Conservation (phyloP, 495 filamentous ascomycete genomes). For the Tuber brumale region DNA sequence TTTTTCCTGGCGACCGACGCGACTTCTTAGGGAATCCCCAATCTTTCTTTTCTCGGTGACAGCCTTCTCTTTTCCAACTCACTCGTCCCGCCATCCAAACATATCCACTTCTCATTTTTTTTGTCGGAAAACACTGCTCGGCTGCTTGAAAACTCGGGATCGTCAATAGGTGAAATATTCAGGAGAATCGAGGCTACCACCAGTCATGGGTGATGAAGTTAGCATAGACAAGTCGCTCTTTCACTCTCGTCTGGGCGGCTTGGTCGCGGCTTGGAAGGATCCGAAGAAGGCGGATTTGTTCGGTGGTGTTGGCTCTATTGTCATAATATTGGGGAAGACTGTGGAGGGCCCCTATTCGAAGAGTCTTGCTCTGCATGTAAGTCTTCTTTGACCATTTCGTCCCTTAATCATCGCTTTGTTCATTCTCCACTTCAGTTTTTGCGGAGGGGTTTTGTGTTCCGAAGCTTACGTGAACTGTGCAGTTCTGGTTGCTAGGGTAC, state of each 20-base stretch:
- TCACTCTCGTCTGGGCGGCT: constrained; percentile 79
- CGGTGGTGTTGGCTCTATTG: constrained; percentile 72
- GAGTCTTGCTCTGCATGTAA: constrained; percentile 89
- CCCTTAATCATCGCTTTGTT: constrained; percentile 11
- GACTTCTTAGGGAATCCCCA: constrained; percentile 33
- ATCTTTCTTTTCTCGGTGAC: constrained; percentile 19
- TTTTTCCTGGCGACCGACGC: constrained; percentile 26
- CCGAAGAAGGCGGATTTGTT: constrained; percentile 88
- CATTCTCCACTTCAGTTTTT: constrained; percentile 6
- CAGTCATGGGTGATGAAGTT: constrained; percentile 52
- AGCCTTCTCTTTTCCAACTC: constrained; percentile 25
- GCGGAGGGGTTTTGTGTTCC: background rate
- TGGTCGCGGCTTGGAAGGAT: constrained; percentile 86
- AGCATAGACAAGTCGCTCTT: constrained; percentile 88
- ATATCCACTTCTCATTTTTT: constrained; percentile 16
- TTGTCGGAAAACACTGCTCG: background rate
- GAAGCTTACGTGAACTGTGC: constrained; percentile 30
- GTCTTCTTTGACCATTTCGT: constrained; percentile 30
- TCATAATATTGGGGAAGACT: constrained; percentile 88
- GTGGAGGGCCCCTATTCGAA: constrained; percentile 81
- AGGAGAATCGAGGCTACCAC: background rate
- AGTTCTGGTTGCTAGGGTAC: constrained; percentile 99
- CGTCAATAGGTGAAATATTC: constrained; percentile 1
- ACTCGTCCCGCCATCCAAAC: constrained; percentile 6
- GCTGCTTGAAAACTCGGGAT: background rate